Evolutionary conservation across 75 land plant species (phyloP), one percentile per base, ranked within the genome.

Genomic region (Azolla pinnata): DNA sequence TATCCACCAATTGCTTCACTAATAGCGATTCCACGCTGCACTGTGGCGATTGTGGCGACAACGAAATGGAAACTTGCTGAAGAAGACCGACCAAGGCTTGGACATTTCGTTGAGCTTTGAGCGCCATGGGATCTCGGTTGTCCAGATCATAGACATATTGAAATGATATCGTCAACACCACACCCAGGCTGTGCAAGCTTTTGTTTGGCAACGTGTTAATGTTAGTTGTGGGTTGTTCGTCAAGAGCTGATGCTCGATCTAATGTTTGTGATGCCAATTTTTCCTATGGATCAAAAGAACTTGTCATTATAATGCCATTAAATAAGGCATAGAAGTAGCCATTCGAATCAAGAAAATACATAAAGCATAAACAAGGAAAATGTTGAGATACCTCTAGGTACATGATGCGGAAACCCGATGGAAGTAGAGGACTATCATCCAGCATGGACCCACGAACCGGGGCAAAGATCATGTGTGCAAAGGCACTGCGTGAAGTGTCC

Each of bases 401-500:
- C 26, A 83, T 83, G 14, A 79, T 80, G 25, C 87, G 77, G 31
- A 83, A 83, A 20, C 86, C 86, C 26, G 86, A 83, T 25, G 86
- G 77, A 3, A 83, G 67, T n/a, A 83, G 47, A 4, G 79, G 75
- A 52, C 72, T 76, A 65, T 79, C 83, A 70, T 83, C 87, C 52
- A 79, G 76, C 60, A 83, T 78, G 1, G 80, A 75, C 45, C 71
- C 87, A 69, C 79, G 83, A 66, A 83, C 75, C 7, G 87, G 87
- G 19, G 83, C 87, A 79, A 83, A 83, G 0, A 83, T 74, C 33
- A 83, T 74, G 61, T 83, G 78, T 16, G 87, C 87, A 63, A 77
- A 83, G 0, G 73, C 74, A 44, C 83, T 77, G 12, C 54, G 45
- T 25, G 77, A 68, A 73, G 70, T 71, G 33, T 83, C 87, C 60